Evolutionary conservation across 768 basidiomycete species (phyloP).

Genomic region (Amanita subjunquillea): DNA sequence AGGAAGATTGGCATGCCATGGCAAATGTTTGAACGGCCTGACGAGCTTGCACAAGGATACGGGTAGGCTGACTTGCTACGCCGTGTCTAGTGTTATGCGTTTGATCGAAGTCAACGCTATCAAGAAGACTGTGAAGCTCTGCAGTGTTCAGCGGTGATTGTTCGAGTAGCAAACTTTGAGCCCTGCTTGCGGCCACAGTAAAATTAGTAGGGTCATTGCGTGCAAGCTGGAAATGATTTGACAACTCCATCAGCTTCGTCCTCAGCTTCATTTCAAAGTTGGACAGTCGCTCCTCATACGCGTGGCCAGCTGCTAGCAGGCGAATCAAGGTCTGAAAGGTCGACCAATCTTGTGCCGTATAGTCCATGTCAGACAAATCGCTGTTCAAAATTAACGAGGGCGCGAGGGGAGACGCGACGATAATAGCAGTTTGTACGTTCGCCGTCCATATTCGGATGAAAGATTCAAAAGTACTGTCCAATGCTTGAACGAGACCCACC

Average conservation of each 20-base stretch:
- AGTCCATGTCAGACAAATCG: conserved; percentile 77
- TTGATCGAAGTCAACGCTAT: conserved; percentile 36
- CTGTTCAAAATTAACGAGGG: conserved; percentile 29
- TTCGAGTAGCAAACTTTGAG: conserved; percentile 63
- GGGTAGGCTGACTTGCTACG: conserved; percentile 17
- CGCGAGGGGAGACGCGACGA: conserved; percentile 17
- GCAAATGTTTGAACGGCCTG: conserved; percentile 55
- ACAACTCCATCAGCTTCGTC: conserved; percentile 45
- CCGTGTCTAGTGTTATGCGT: conserved; percentile 14
- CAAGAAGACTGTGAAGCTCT: conserved; percentile 57
- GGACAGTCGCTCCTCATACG: conserved; percentile 55
- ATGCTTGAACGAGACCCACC: conserved; percentile 57
- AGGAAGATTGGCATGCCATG: conserved; percentile 59
- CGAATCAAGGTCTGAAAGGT: conserved; percentile 77
- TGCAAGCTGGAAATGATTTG: conserved; percentile 47
- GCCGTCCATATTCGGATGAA: conserved; percentile 62
- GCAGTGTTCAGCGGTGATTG: conserved; percentile 81
- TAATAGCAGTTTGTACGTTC: conserved; percentile 31
- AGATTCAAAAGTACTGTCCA: conserved; percentile 60
- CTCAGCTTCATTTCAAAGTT: conserved; percentile 66
- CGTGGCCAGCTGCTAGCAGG: conserved; percentile 71
- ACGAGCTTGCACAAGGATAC: conserved; percentile 45
- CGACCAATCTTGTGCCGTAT: conserved; percentile 82
- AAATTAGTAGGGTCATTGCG: conserved; percentile 43
- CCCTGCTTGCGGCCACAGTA: conserved; percentile 49